Base-by-base conservation (phyloP, 495 filamentous ascomycete species). In the Ascodesmis nigricans region DNA sequence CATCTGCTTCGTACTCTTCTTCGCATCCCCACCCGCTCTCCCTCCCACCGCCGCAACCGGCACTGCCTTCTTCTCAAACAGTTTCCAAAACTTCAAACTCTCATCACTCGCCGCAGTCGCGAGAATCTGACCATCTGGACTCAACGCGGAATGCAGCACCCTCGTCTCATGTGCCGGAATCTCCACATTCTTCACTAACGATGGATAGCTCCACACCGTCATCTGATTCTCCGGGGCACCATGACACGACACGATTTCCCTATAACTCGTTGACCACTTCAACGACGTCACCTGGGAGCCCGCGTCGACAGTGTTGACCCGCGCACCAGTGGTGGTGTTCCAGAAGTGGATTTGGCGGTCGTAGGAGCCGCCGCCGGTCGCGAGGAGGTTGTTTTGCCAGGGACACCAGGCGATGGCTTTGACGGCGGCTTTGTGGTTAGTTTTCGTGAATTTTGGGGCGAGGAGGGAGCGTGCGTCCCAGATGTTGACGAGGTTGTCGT, bases 281-380 rank as follows among this genome's bases (percentile, higher is more conserved):
- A 99, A 66, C 41, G 74, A 80, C 42, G 87, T 99, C 21, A 99
- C 87, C 55, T 95, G 87, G 17, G 79, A 90, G 30, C 87, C 90
- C 13, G 87, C 92, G 52, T 93, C 84, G 58, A 99, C 92, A 65
- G 78, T 87, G 70, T 99, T 99, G 55, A 84, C 84, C 35, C 87
- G 74, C 17, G 87, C 87, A 38, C 87, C 87, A 5, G 87, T 90
- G 10, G 87, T 95, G 29, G 78, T 79, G 64, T 99, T 99, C 87
- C 87, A 99, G 69, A 95, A 99, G 58, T 95, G 90, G 54, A 99
- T 99, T 59, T 93, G 76, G 43, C 80, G 73, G 53, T 95, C 87
- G 55, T 92, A 87, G 15, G 81, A 87, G 33, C 87, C 87, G 45
- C 90, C 90, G 21, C 90, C 87, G 17, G 90, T 93, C 25, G 90